Base-by-base conservation (phyloP, 768 basidiomycete species). In the Tulasnella sp. region DNA sequence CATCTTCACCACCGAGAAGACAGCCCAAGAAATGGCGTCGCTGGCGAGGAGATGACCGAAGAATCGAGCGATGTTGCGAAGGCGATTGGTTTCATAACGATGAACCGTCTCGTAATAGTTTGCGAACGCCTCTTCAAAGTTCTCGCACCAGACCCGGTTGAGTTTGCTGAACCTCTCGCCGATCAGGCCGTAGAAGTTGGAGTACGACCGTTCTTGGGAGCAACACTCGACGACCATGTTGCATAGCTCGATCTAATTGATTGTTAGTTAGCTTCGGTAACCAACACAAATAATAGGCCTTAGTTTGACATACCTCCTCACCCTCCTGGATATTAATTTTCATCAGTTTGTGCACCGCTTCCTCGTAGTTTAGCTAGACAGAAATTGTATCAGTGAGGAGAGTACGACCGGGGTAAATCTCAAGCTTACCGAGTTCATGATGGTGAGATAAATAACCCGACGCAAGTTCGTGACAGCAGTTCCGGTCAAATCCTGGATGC, bases 181-280 rank as follows among this genome's bases (percentile, higher is more conserved):
- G 81, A 98, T 89, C 31, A 99, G 91, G 18, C 98, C 98, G 83
- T 97, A 99, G 88, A 98, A 99, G n/a, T 89, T 94, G 2, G 94
- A 95, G 85, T 98, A 99, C 0, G 97, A 96, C 19, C 98, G 93
- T 85, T 99, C 98, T 87, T 99, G 98, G 1, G 98, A 99, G 85
- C 98, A 99, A 93, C 98, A 99, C 83, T 99, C 97, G 85, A 99
- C 94, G 81, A 99, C 90, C 98, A 99, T 99, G 88, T 99, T 98
- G 85, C 94, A 91, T 79, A 99, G 86, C 85, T 98, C 97, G 82
- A 95, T 93, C 95, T 98, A 83, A 3, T 74, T 34, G 19, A 44
- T n/a, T 48, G n/a, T 74, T 44, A 21, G 46, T n/a, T 46, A 71
- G n/a, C 8, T 62, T 16, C 80, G 34, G 21, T 78, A 36, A 68